phyloP scores from a whole-genome alignment of 2,329 filamentous ascomycete genomes.

The Calcarisporium arbuscula region DNA sequence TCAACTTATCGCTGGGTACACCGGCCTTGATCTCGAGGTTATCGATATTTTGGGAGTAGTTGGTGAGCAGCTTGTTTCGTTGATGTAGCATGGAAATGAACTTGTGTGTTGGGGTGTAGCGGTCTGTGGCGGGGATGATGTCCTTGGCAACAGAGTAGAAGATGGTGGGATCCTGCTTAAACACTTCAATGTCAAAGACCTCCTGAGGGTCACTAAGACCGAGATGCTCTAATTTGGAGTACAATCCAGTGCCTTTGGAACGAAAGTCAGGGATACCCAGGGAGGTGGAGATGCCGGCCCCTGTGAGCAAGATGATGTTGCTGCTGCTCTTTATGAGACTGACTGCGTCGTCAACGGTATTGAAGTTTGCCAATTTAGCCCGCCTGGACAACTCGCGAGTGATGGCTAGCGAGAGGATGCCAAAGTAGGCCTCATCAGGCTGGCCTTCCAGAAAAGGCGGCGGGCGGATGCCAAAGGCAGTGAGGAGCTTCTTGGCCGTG shows the following conservation, averaged over 20 bases:
- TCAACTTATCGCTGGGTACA: conserved; percentile 70
- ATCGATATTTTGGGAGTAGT: conserved; percentile 99
- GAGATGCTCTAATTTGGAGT: conserved; percentile 74
- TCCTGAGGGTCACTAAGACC: conserved; percentile 83
- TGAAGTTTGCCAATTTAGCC: conserved; percentile 71
- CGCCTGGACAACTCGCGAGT: conserved; percentile 76
- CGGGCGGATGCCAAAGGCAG: conserved; percentile 74
- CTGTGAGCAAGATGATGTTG: conserved; percentile 91
- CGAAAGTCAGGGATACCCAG: conserved; percentile 96
- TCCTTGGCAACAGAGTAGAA: conserved; percentile 92
- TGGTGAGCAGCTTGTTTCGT: conserved; percentile 83
- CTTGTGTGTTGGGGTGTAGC: conserved; percentile 84
- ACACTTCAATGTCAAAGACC: conserved; percentile 86
- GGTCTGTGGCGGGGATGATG: conserved; percentile 74
- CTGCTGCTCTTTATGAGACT: conserved; percentile 63
- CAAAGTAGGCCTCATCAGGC: conserved; percentile 65
- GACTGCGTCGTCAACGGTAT: conserved; percentile 83
- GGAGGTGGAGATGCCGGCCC: conserved; percentile 93
- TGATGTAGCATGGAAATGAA: conserved; percentile 89
- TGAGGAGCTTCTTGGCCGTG: conserved; percentile 75
- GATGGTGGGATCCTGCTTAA: conserved; percentile 76
- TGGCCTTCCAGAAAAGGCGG: conserved; percentile 65
- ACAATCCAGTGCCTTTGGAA: conserved; percentile 86
- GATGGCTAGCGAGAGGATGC: conserved; percentile 69
- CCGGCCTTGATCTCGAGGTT: conserved; percentile 88